Conservation (phyloP, 352 stramenopile species). For the Phytophthora capsici region DNA sequence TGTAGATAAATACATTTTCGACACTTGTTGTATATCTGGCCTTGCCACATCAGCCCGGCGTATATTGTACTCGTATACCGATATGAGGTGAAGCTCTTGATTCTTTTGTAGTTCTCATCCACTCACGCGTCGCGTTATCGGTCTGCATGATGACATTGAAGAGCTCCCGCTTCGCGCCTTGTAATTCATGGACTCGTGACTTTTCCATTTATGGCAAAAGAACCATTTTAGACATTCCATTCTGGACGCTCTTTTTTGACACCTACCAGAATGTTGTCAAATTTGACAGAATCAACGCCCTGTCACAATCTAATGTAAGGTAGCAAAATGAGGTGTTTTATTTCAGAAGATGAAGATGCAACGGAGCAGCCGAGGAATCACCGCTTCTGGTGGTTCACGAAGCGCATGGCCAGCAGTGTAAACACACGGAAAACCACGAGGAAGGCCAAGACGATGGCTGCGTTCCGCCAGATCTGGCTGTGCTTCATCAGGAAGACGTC, state of each 20-base stretch:
- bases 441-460: constrained; percentile 15
- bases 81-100: no score
- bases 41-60: no score
- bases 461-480: constrained; percentile 6
- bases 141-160: no score
- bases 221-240: neutral
- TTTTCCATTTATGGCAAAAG: no score
- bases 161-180: no score
- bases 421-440: constrained; percentile 31
- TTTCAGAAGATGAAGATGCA: neutral
- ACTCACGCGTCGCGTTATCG: no score
- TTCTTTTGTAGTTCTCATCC: no score
- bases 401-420: constrained; percentile 18
- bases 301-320: neutral
- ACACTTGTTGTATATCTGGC: no score
- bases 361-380: constrained; percentile 1
- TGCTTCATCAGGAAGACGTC: constrained; percentile 38
- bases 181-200: no score
- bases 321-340: neutral
- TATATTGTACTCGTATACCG: no score
- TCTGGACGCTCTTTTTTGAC: neutral
- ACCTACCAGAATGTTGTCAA: neutral
- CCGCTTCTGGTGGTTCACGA: constrained; percentile 38
- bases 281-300: neutral
- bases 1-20: neutral